Base-by-base conservation (phyloP, 2,329 filamentous ascomycete genomes). In the Claviceps cyperi region DNA sequence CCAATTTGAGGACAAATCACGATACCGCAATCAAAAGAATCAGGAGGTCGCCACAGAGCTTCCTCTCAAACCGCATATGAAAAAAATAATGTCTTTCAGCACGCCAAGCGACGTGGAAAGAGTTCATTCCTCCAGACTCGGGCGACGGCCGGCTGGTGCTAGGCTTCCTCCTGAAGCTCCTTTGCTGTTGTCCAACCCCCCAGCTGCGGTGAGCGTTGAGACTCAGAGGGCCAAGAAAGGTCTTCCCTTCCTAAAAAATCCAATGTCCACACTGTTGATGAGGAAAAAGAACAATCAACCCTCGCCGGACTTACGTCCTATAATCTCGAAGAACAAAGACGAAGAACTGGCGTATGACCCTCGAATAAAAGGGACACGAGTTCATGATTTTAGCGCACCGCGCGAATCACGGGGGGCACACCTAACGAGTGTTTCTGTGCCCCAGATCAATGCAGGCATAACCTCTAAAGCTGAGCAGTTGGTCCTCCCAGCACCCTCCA, bases 341-440 rank as follows among this genome's bases (percentile, higher is more conserved):
- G 69, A 71, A 14, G 73, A 74, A 56, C 69, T 71, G 5, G 62
- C 65, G 19, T 81, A 82, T 56, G 80, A 83, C 56, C 80, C 80
- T 17, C 72, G 78, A 9, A 84, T 84, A 54, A 73, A 72, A 58
- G 81, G 77, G 46, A 84, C 76, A 7, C 70, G 73, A 45, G 73
- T 83, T 47, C 81, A 84, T 59, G 81, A 80, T 61, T 84, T 82
- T 57, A 83, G 78, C 58, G 78, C 76, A 0, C 80, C 79, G 1
- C 68, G 78, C 47, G 71, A 51, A 39, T 40, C 47, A 38, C 48
- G 44, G 21, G 47, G 46, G 40, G 35, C 48, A 35, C 19, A 44
- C 43, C 22, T 7, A 5, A 17, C 24, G 28, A 35, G 19, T 35
- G 24, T 19, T 28, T 50, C 50, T 15, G 19, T 41, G 6, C 19